Percentiles rank a stretch among this genome's conserved stretches.
phyloP scores from a whole-genome alignment of 2,329 filamentous ascomycete species.

The Blastomyces gilchristii region DNA sequence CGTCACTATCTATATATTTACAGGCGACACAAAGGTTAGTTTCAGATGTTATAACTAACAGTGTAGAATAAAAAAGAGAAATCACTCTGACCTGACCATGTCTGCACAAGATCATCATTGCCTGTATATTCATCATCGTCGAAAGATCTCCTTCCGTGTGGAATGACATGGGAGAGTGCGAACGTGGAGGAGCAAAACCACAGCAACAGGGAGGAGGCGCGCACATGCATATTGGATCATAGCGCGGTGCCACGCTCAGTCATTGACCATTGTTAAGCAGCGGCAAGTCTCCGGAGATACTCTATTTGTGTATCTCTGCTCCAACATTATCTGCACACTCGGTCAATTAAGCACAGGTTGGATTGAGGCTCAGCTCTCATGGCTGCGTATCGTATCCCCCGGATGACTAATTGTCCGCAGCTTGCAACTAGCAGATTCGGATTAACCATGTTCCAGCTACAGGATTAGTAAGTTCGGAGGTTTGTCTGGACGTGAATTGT shows the following conservation, averaged over 20 bases:
- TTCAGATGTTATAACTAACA: background rate
- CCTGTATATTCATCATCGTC: too few relatives aligned
- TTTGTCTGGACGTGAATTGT: background rate
- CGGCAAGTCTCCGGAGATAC: background rate
- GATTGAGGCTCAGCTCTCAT: conserved; percentile 6
- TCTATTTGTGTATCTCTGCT: background rate
- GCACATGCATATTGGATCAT: conserved; percentile 7
- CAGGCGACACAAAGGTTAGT: background rate
- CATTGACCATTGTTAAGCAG: background rate
- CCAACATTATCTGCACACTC: background rate
- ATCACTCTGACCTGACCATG: conserved; percentile 10
- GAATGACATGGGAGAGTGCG: conserved; percentile 4
- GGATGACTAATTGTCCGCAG: background rate
- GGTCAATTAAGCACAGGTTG: background rate
- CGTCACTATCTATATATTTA: conserved; percentile 17
- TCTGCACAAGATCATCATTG: background rate
- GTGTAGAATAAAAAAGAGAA: background rate
- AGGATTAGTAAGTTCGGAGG: background rate
- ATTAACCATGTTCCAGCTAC: background rate
- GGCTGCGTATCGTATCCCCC: background rate
- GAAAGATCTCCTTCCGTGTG: background rate
- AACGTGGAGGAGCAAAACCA: background rate
- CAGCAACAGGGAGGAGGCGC: conserved; percentile 1
- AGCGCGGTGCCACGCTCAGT: background rate
- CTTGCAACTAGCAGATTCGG: background rate